A percentile compares a stretch with the other conserved stretches of the same genome.
Conservation (phyloP, 2,329 filamentous ascomycete genomes). For the Cladophialophora chaetospira region DNA sequence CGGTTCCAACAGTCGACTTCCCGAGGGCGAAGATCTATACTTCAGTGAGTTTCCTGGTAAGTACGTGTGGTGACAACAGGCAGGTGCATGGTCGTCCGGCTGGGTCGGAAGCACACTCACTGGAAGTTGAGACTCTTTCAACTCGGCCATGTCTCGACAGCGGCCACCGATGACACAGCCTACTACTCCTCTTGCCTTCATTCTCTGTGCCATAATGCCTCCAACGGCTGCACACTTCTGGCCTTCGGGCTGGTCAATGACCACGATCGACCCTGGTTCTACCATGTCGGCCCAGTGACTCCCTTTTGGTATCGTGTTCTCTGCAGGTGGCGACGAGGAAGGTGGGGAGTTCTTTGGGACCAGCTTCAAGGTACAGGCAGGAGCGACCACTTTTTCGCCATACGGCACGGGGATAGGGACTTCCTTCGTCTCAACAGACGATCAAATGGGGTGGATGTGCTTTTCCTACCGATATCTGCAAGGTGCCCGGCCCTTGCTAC, state of each 20-base stretch:
- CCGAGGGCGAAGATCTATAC: conserved; percentile 47
- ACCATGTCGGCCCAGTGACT: conserved; percentile 71
- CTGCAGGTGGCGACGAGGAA: conserved; percentile 31
- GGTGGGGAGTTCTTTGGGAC: conserved; percentile 48
- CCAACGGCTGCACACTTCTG: conserved; percentile 72
- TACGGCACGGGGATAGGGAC: conserved; percentile 6
- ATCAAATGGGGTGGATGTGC: background rate
- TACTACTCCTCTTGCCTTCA: conserved; percentile 62
- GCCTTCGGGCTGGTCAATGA: conserved; percentile 65
- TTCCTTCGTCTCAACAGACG: conserved; percentile 12
- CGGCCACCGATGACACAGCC: conserved; percentile 69
- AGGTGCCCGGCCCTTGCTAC: conserved; percentile 68
- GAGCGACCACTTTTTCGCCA: conserved; percentile 41
- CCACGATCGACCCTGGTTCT: conserved; percentile 60
- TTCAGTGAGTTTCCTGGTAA: conserved; percentile 5
- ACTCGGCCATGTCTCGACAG: conserved; percentile 65
- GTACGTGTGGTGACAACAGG: background rate
- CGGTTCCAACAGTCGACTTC: conserved; percentile 49
- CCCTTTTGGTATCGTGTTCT: conserved; percentile 57
- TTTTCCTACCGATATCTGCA: conserved; percentile 58
- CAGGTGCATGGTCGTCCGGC: background rate
- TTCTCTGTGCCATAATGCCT: conserved; percentile 73
- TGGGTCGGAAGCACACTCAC: conserved; percentile 47
- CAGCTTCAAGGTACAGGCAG: conserved; percentile 55
- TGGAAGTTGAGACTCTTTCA: conserved; percentile 58